Base-by-base conservation (phyloP, 1,284 basidiomycete genomes). In the Malassezia slooffiae region DNA sequence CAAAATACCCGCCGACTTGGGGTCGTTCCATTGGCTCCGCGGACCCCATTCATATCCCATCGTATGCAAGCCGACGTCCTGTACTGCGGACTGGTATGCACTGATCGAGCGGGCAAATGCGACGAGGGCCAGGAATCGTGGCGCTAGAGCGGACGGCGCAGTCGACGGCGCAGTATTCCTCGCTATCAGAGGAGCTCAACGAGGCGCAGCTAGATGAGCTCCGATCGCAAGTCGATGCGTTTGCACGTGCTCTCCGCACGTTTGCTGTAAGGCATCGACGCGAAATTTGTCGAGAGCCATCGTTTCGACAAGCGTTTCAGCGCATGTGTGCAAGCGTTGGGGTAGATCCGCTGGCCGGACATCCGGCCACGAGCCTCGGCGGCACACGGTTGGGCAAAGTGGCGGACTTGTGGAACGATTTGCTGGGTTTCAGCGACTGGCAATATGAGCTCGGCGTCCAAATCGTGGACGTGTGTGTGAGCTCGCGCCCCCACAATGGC, bases 241-340 rank as follows among this genome's bases (percentile, higher is more conserved):
- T 97, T 71, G 83, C 85, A 52, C 74, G 78, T 1, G 79, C 85
- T 0, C 79, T 97, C 39, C 73, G 80, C 7, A 75, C 76, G 47
- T 97, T 96, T 63, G 87, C 90, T 0, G 74, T 78, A 5, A 78
- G 77, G 10, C 90, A 96, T 69, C 80, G 86, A 17, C 78, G 82
- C 34, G 81, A 84, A 47, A 96, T 99, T 64, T 56, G 80, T 47
- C 76, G 76, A 43, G 85, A 95, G 62, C 85, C 93, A 1, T 76
- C 78, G 2, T 91, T 97, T 67, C 77, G 91, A 2, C 83, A 84
- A 74, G 83, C 82, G 12, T 97, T 97, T 71, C 87, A 90, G 60
- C 82, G 85, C 50, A 95, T 97, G 88, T 99, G 93, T 68, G 79
- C 83, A 1, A 81, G 82, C 12, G 84, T 99, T 43, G 89, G 88